Base-by-base conservation (phyloP, 345 rosid species). In the Citrus hindsii region DNA sequence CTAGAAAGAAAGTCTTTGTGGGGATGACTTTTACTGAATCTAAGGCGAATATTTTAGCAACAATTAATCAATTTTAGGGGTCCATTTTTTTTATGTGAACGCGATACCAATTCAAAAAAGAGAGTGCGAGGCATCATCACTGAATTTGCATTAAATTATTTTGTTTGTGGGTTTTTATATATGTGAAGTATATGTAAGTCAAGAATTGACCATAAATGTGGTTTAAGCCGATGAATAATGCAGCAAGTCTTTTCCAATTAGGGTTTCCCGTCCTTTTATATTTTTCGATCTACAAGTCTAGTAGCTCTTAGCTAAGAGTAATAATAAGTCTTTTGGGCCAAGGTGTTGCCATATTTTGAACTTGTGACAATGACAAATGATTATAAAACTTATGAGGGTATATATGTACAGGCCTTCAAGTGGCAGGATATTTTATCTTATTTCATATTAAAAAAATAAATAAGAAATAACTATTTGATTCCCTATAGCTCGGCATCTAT, bases 21-120 rank as follows among this genome's bases (percentile, higher is more conserved):
- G 72, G 81, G 8, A 46, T 30, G 73, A 4, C 46, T 74, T 48
- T 77, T 37, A 60, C 68, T 51, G 69, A 67, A 81, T 73, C 24
- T 60, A 61, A 77, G 10, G 68, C 27, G 32, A 22, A 67, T 62
- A 7, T 51, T 13, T 24, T 2, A n/a, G 30, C 33, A 25, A 46
- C 73, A 69, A 14, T 46, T 0, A 38, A 2, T 32, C 38, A 56
- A 55, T 12, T 58, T 38, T 46, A 64, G 58, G 61, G 77, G 77
- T 40, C 68, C 59, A 21, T 38, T 12, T 40, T 40, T 69, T 19
- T 53, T 19, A 70, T 80, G 83, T 62, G 63, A 22, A 80, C 69
- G 48, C 56, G 40, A 32, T 1, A 64, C 58, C 40, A 22, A 32
- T 37, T 73, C 22, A 55, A 73, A 38, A 56, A 65, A 56, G 53